phyloP scores from a whole-genome alignment of 805 yeast species.

The Cyberlindnera japonica region DNA sequence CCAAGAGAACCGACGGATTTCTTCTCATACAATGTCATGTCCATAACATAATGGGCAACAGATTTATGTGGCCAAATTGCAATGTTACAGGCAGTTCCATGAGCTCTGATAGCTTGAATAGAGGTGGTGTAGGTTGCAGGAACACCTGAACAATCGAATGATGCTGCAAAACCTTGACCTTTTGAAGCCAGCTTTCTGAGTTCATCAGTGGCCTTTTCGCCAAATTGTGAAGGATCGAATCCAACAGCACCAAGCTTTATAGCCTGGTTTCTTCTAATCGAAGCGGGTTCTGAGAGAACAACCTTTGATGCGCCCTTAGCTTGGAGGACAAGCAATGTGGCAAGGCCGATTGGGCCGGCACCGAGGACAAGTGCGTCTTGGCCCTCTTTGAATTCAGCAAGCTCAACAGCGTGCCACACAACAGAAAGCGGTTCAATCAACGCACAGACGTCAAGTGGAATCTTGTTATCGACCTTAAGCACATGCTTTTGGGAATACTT shows the following conservation, averaged over 20 bases:
- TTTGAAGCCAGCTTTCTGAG: conserved; percentile 36
- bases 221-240: conserved; percentile 39
- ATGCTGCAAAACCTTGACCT: conserved; percentile 44
- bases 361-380: conserved; percentile 50
- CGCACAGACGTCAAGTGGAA: conserved; percentile 53
- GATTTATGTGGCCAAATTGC: conserved; percentile 49
- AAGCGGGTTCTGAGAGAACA: conserved; percentile 61
- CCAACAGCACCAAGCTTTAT: conserved; percentile 42
- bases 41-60: conserved; percentile 43
- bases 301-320: conserved; percentile 46
- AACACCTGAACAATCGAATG: conserved; percentile 54
- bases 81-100: conserved; percentile 44
- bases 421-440: conserved; percentile 56
- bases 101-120: conserved; percentile 36
- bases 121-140: conserved; percentile 43
- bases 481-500: conserved; percentile 38
- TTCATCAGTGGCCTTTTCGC: conserved; percentile 30
- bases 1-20: conserved; percentile 43
- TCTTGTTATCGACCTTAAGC: conserved; percentile 35
- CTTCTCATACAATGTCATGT: conserved; percentile 40
- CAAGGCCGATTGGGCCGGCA: conserved; percentile 62
- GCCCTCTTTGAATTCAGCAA: conserved; percentile 41
- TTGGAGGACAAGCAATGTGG: conserved; percentile 50
- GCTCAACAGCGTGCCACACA: conserved; percentile 54
- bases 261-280: conserved; percentile 58